Percentiles rank a stretch among this genome's conserved stretches.
Conservation (phyloP, 805 yeast species). For the Schwanniomyces sp. region DNA sequence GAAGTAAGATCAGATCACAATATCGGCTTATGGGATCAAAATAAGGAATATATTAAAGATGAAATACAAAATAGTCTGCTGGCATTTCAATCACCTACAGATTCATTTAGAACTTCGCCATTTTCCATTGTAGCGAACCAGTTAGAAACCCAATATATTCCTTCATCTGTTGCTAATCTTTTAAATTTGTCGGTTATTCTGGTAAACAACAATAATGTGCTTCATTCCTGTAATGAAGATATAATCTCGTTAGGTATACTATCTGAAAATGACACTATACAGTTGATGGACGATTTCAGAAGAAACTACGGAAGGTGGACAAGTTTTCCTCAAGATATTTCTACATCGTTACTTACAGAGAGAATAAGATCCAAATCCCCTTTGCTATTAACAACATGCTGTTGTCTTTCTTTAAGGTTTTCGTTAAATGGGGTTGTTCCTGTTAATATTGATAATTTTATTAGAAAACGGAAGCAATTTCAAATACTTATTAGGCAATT, state of each 20-base stretch:
- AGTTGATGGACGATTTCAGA: conserved; percentile 56
- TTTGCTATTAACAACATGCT: conserved; percentile 63
- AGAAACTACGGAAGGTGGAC: conserved; percentile 78
- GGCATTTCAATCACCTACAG: conserved; percentile 28
- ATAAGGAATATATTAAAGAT: background rate
- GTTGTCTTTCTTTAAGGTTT: conserved; percentile 61
- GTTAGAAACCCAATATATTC: conserved; percentile 24
- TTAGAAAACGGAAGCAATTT: conserved; percentile 33
- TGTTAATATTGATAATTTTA: conserved; percentile 21
- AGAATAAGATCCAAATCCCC: conserved; percentile 54
- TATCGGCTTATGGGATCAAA: background rate
- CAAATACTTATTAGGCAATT: conserved; percentile 46
- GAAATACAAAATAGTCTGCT: background rate
- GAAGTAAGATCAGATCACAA: background rate
- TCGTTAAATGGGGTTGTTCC: conserved; percentile 26
- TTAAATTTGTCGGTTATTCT: conserved; percentile 12
- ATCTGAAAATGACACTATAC: conserved; percentile 45
- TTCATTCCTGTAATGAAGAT: conserved; percentile 36
- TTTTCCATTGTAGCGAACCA: conserved; percentile 39
- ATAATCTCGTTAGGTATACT: conserved; percentile 52
- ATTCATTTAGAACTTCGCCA: conserved; percentile 44
- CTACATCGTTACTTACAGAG: conserved; percentile 49
- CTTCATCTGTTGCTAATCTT: conserved; percentile 36
- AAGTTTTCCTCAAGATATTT: conserved; percentile 56
- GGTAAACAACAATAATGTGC: conserved; percentile 7